These are phyloP conservation scores for Penicillium maclennaniae DNA, from an alignment of 495 filamentous ascomycete species.

Conservation along the genomic window DNA sequence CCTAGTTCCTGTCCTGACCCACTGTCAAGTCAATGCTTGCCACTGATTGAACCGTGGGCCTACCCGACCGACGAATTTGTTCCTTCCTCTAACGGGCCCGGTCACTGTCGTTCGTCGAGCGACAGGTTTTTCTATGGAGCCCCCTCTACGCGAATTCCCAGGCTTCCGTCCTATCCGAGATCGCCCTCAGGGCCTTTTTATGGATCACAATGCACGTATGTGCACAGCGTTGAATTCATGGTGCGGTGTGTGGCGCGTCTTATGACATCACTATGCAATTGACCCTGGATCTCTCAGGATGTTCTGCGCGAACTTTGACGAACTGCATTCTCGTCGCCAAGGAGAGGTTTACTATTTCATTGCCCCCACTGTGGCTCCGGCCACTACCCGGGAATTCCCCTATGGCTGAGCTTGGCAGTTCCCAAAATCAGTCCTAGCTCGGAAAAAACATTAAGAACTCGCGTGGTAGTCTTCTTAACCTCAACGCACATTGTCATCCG, in stretches of 20 bases:
- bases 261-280: neutral
- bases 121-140: neutral
- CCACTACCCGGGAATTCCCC: neutral
- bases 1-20: constrained; percentile 21
- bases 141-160: too few relatives aligned
- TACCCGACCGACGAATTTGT: neutral
- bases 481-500: too few relatives aligned
- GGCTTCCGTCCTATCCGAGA: too few relatives aligned
- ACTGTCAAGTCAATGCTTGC: constrained; percentile 11
- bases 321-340: too few relatives aligned
- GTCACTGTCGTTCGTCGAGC: neutral
- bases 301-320: too few relatives aligned
- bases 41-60: constrained; percentile 6
- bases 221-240: neutral
- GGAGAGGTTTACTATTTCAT: too few relatives aligned
- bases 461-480: too few relatives aligned
- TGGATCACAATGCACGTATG: neutral
- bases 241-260: neutral
- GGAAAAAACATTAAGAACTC: neutral
- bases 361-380: neutral
- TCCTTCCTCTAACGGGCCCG: neutral
- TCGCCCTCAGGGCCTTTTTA: neutral
- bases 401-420: neutral
- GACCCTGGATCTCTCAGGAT: neutral
- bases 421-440: neutral